Evolutionary conservation across 106 monocot species (phyloP).

Genomic region (Dactylorhiza incarnata): DNA sequence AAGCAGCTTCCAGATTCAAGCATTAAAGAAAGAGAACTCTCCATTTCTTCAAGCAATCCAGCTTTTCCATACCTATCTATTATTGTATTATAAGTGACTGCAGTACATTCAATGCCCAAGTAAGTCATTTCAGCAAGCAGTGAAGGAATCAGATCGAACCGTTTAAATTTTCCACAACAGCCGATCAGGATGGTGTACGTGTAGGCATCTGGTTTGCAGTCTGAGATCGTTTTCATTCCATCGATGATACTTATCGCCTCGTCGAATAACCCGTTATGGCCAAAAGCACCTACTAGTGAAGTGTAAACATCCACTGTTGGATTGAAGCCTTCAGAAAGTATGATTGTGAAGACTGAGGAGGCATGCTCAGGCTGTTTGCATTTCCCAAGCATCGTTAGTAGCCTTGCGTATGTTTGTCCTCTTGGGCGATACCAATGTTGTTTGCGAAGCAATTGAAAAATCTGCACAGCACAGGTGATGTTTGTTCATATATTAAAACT

Average conservation of each 20-base stretch:
- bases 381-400: slow-evolving; percentile 78
- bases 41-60: slow-evolving; percentile 68
- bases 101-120: slow-evolving; percentile 49
- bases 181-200: slow-evolving; percentile 74
- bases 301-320: slow-evolving; percentile 91
- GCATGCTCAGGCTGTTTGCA: slow-evolving; percentile 58
- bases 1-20: slow-evolving; percentile 54
- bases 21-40: slow-evolving; percentile 51
- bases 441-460: slow-evolving; percentile 66
- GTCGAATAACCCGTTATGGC: slow-evolving; percentile 42
- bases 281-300: slow-evolving; percentile 78
- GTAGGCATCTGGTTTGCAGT: slow-evolving; percentile 75
- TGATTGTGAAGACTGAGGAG: slow-evolving; percentile 46
- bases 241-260: slow-evolving; percentile 53
- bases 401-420: slow-evolving; percentile 67
- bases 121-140: slow-evolving; percentile 79
- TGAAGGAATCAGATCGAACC: slow-evolving; percentile 52
- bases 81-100: slow-evolving; percentile 73
- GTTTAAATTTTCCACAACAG: slow-evolving; percentile 41
- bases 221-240: slow-evolving; percentile 75
- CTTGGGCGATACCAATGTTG: slow-evolving; percentile 86
- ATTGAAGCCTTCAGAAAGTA: slow-evolving; percentile 75
- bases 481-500: not conserved
- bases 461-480: slow-evolving; percentile 25
- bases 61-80: slow-evolving; percentile 91